These are phyloP conservation scores for Termitomyces bulborhizus DNA, from an alignment of 768 basidiomycete genomes.

Conservation along the genomic window DNA sequence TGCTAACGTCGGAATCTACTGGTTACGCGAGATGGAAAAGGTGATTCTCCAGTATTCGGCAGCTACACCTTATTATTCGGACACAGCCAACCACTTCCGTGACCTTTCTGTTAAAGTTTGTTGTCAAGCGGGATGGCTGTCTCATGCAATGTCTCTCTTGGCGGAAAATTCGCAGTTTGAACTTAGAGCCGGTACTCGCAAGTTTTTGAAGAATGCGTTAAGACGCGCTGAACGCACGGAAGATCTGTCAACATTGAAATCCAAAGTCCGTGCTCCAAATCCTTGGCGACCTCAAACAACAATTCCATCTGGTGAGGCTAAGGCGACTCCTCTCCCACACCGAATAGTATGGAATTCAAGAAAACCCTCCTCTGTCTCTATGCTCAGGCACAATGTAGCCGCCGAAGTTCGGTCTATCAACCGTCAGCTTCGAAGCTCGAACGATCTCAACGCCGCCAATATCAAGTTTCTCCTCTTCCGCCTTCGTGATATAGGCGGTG, in stretches of 20 bases:
- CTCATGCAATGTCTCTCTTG: constrained; percentile 7
- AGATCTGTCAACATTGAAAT: constrained; percentile 3
- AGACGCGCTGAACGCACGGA: neutral
- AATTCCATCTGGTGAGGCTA: too few species aligned
- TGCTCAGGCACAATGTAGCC: constrained; percentile 1
- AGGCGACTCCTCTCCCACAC: neutral
- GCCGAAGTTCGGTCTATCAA: constrained; percentile 5
- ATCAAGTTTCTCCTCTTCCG: constrained; percentile 4
- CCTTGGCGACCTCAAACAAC: neutral
- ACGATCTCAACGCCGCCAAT: neutral
- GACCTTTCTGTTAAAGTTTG: constrained; percentile 10
- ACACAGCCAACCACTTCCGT: constrained; percentile 2
- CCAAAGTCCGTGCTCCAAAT: neutral
- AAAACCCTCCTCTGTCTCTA: too few species aligned
- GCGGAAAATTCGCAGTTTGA: neutral
- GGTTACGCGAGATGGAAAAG: constrained; percentile 10
- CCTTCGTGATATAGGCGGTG: constrained; percentile 3
- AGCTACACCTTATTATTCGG: neutral
- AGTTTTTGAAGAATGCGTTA: constrained; percentile 4
- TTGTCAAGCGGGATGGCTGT: constrained; percentile 13
- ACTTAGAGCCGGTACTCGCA: constrained; percentile 5
- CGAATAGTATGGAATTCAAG: neutral
- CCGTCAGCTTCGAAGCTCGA: neutral
- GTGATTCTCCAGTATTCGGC: constrained; percentile 3
- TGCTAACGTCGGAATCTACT: neutral